These are phyloP conservation scores for Incumbomyces delicatus DNA, from an alignment of 2,329 filamentous ascomycete species.

Conservation along the genomic window DNA sequence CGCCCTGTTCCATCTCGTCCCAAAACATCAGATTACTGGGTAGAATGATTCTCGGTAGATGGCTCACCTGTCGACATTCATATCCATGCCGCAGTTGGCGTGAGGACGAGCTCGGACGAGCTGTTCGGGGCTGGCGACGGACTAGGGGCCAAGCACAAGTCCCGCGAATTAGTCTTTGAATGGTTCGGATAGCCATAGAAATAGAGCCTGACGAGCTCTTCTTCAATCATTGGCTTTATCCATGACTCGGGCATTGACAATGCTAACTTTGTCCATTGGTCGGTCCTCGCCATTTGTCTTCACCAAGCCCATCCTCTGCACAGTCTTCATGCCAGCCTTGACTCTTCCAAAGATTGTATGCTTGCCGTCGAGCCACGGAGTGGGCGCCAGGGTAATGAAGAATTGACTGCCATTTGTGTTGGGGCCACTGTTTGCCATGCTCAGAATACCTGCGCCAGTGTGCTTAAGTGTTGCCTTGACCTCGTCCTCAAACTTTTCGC, in stretches of 20 bases:
- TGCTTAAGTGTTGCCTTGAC: slow-evolving; percentile 71
- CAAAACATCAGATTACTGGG: too few relatives aligned
- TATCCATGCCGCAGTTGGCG: too few relatives aligned
- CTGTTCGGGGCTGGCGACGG: too few relatives aligned
- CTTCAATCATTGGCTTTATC: slow-evolving; percentile 36
- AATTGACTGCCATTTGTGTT: slow-evolving; percentile 95
- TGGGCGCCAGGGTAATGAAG: slow-evolving; percentile 87
- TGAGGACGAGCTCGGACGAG: too few relatives aligned
- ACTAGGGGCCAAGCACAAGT: too few relatives aligned
- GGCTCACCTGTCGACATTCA: too few relatives aligned
- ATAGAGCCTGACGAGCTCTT: slow-evolving; percentile 19
- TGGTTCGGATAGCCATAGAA: too few relatives aligned
- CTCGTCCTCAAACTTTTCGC: slow-evolving; percentile 90
- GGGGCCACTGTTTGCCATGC: slow-evolving; percentile 91
- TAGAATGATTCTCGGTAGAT: too few relatives aligned
- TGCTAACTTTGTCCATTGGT: slow-evolving; percentile 72
- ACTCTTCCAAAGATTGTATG: slow-evolving; percentile 95
- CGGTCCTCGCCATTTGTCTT: slow-evolving; percentile 73
- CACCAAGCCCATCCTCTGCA: slow-evolving; percentile 79
- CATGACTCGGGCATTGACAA: slow-evolving; percentile 62
- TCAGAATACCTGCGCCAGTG: slow-evolving; percentile 84
- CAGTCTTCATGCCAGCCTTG: slow-evolving; percentile 69
- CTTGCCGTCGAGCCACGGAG: slow-evolving; percentile 93
- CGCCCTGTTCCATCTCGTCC: too few relatives aligned
- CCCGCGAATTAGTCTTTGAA: too few relatives aligned